phyloP scores from a whole-genome alignment of 2,329 filamentous ascomycete species.

The Aspergillus brasiliensis region DNA sequence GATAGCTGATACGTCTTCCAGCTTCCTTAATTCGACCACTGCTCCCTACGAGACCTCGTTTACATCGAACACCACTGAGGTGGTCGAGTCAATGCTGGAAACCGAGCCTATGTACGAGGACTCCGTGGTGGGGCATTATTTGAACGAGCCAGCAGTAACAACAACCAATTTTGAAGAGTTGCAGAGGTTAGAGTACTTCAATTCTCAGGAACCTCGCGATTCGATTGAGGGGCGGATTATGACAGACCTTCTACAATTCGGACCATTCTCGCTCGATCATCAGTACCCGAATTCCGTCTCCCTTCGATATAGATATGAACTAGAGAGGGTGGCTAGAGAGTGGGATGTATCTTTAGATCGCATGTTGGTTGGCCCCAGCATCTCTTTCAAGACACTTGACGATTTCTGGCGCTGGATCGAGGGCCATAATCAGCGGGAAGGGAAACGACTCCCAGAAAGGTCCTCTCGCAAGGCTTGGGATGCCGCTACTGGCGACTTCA shows the following conservation, averaged over 20 bases:
- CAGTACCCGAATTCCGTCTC: constrained; percentile 31
- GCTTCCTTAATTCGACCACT: constrained; percentile 18
- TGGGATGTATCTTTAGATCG: constrained; percentile 31
- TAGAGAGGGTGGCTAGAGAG: constrained; percentile 37
- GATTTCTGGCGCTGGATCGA: constrained; percentile 39
- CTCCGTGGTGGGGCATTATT: constrained; percentile 27
- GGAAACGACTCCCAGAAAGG: constrained; percentile 34
- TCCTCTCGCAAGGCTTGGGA: constrained; percentile 37
- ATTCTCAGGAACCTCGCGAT: constrained; percentile 12
- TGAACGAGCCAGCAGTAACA: constrained; percentile 21
- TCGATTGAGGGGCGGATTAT: constrained; percentile 28
- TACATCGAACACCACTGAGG: constrained; percentile 26
- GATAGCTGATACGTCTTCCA: constrained; percentile 15
- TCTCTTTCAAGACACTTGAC: constrained; percentile 29
- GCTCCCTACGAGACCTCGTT: constrained; percentile 28
- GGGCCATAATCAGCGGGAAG: constrained; percentile 25
- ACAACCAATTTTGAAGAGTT: constrained; percentile 11
- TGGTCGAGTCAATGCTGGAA: constrained; percentile 28
- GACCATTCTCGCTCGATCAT: constrained; percentile 38
- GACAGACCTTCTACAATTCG: constrained; percentile 31
- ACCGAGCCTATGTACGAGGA: constrained; percentile 30
- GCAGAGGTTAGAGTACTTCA: neutral
- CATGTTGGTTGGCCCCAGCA: constrained; percentile 32
- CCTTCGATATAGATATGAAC: constrained; percentile 41
- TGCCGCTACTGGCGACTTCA: constrained; percentile 34